phyloP scores from a whole-genome alignment of 73 alveolate genomes.

The Paramecium sexaurelia region DNA sequence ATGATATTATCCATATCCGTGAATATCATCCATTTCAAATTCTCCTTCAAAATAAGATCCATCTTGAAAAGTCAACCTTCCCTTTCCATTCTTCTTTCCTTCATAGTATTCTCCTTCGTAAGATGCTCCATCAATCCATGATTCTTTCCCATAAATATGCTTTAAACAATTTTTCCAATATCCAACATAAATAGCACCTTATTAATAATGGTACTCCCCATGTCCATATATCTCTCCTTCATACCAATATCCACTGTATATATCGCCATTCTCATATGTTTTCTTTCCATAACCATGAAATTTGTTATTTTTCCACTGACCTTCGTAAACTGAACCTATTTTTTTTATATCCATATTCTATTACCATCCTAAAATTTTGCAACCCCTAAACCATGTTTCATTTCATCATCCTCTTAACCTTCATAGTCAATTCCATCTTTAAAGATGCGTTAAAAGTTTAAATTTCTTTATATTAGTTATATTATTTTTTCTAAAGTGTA shows the following conservation, averaged over 20 bases:
- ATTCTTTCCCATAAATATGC: conserved; percentile 86
- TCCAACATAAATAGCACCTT: conserved; percentile 84
- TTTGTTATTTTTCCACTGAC: conserved; percentile 51
- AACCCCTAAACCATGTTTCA: not conserved
- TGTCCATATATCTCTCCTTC: conserved; percentile 80
- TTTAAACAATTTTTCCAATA: conserved; percentile 79
- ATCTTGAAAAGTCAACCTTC: conserved; percentile 19
- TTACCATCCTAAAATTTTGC: not conserved
- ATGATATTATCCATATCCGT: conserved; percentile 51
- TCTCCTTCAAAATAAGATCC: conserved; percentile 62
- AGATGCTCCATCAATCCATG: conserved; percentile 82
- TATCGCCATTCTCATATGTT: conserved; percentile 82
- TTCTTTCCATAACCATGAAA: conserved; percentile 59
- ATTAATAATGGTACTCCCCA: conserved; percentile 44
- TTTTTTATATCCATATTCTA: not conserved
- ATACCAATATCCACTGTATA: conserved; percentile 81
- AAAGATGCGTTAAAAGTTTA: not conserved
- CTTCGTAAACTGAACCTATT: conserved; percentile 22
- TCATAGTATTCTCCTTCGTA: conserved; percentile 76
- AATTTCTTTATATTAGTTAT: not conserved
- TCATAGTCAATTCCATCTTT: not conserved
- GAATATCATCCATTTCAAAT: conserved; percentile 61
- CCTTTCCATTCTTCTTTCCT: conserved; percentile 52
- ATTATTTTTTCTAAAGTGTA: not conserved
- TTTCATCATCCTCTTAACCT: not conserved